phyloP scores from a whole-genome alignment of 2,329 filamentous ascomycete genomes.

The Ophiostoma perfectum region DNA sequence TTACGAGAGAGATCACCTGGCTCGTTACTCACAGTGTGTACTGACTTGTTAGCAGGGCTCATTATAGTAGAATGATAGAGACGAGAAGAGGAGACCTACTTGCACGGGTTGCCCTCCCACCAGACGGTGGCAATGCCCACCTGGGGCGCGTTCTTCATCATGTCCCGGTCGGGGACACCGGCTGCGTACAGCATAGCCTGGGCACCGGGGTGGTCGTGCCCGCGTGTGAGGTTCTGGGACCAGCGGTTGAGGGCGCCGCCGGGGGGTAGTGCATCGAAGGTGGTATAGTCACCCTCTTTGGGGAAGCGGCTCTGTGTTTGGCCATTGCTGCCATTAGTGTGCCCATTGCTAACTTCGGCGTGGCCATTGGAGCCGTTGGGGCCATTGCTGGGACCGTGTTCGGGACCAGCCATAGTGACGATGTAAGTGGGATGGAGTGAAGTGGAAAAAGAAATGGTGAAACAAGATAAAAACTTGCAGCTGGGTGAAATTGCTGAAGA shows the following conservation, averaged over 20 bases:
- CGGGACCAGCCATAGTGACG: neutral
- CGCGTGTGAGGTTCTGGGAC: slow-evolving; percentile 74
- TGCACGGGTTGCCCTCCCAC: slow-evolving; percentile 98
- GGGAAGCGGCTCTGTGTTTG: slow-evolving; percentile 26
- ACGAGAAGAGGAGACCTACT: slow-evolving; percentile 51
- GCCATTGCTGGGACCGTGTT: neutral
- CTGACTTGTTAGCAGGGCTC: neutral
- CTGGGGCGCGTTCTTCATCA: slow-evolving; percentile 86
- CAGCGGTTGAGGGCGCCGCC: slow-evolving; percentile 69
- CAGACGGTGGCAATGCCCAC: slow-evolving; percentile 88
- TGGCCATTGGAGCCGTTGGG: neutral
- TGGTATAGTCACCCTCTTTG: slow-evolving; percentile 50
- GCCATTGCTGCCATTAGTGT: neutral
- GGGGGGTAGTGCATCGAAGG: slow-evolving; percentile 47
- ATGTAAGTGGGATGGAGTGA: neutral
- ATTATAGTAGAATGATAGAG: no score
- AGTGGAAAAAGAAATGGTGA: neutral
- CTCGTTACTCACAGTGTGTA: slow-evolving; percentile 29
- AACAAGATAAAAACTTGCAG: neutral
- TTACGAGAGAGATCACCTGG: no score
- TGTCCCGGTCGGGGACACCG: slow-evolving; percentile 73
- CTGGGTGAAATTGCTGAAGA: neutral
- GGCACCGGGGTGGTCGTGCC: slow-evolving; percentile 85
- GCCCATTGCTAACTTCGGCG: neutral
- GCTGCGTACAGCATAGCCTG: slow-evolving; percentile 96